Base-by-base conservation (phyloP, 148 eudicot genomes). In the Dianthus caryophyllus region DNA sequence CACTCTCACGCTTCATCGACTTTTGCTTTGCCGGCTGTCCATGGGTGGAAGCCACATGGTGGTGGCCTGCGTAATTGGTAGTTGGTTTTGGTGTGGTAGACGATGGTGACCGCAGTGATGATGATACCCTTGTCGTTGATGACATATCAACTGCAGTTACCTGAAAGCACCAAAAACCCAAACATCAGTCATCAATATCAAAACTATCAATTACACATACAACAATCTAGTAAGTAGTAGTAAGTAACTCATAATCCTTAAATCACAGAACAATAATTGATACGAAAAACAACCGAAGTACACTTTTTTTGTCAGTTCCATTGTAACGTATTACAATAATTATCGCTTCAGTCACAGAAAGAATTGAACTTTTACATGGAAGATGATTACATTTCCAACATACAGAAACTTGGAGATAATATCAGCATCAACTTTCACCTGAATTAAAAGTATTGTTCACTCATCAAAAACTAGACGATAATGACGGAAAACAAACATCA, bases 1-100 rank as follows among this genome's bases (percentile, higher is more conserved):
- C 90, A 76, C 86, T 81, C n/a, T 76, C 84, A 25, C 83, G 88
- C 75, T 81, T 87, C 78, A 75, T 77, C 6, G 87, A 80, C 72
- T 78, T 87, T 73, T 83, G 95, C 68, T 88, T 85, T 6, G 77
- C 49, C 51, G 82, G 80, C 27, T 80, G 71, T 31, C 75, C 86
- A 80, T 83, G 79, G 73, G 80, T 83, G 12, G 75, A 64, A 36
- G 53, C 69, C 61, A 78, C 48, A 71, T 49, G 84, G 59, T 82
- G 78, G 68, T 77, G 78, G 68, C 76, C 79, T 22, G 79, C 44
- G 68, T 75, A 77, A 69, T 70, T 77, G 53, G 61, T 71, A 27
- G 59, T 76, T 15, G 70, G 81, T 72, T 80, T 89, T 52, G 69
- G 86, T 47, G 75, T 27, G 48, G 71, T 36, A 47, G 70, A 31